Percentiles rank a stretch among this genome's conserved stretches.
phyloP scores from a whole-genome alignment of 2,329 filamentous ascomycete genomes.

The Fusarium clavum region DNA sequence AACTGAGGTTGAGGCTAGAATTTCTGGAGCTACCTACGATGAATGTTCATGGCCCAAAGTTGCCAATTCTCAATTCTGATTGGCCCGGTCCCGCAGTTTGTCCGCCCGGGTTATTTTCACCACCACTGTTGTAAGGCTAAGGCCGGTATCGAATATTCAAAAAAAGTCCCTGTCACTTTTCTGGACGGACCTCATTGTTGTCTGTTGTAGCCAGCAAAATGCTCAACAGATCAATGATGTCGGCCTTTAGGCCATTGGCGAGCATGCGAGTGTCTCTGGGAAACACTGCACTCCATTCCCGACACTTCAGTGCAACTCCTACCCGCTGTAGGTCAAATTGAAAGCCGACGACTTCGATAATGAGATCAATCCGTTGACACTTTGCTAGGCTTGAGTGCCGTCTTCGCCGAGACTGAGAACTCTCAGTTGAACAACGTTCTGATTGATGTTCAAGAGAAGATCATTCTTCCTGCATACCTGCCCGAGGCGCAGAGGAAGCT shows the following conservation, averaged over 20 bases:
- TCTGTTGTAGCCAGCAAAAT: conserved; percentile 20
- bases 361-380: conserved; percentile 23
- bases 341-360: background rate
- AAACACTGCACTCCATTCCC: conserved; percentile 16
- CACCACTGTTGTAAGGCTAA: background rate
- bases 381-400: conserved; percentile 49
- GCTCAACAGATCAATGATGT: conserved; percentile 41
- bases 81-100: conserved; percentile 52
- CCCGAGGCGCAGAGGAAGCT: conserved; percentile 63
- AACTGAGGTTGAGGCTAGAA: conserved; percentile 44
- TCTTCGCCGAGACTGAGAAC: conserved; percentile 65
- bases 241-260: conserved; percentile 44
- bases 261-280: conserved; percentile 27
- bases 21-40: conserved; percentile 43
- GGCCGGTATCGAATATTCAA: background rate
- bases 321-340: conserved; percentile 44
- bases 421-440: conserved; percentile 66
- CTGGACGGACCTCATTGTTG: conserved; percentile 19
- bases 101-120: conserved; percentile 43
- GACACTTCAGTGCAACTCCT: conserved; percentile 49
- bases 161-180: background rate
- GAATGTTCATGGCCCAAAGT: conserved; percentile 19
- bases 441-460: conserved; percentile 64
- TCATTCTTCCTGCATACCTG: conserved; percentile 73
- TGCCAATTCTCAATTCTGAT: conserved; percentile 49